Evolutionary conservation across 257 asterid species (phyloP).

Genomic region (Fraxinus anomala): DNA sequence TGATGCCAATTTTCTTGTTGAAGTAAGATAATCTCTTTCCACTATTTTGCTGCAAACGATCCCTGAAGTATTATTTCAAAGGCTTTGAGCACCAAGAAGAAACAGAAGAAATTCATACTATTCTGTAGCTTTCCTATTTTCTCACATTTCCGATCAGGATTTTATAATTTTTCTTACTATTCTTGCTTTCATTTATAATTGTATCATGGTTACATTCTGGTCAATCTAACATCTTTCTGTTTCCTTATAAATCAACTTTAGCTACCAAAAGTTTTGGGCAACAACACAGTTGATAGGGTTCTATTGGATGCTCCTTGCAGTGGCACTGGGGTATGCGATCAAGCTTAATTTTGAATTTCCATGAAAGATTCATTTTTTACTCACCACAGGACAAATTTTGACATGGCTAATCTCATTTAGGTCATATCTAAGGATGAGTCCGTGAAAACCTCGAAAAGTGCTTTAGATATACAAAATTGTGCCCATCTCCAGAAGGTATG

Average conservation of each 20-base stretch:
- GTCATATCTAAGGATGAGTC: conserved; percentile 93
- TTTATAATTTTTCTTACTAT: not conserved
- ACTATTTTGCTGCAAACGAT: not conserved
- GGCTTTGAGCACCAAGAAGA: not conserved
- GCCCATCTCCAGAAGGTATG: conserved; percentile 82
- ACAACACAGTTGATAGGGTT: conserved; percentile 75
- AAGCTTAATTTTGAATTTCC: conserved; percentile 21
- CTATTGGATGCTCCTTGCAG: conserved; percentile 98
- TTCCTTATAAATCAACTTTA: conserved; percentile 36
- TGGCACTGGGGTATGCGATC: conserved; percentile 83
- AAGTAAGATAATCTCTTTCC: not conserved
- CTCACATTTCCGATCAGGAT: not conserved
- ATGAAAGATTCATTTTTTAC: conserved; percentile 7
- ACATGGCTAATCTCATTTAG: conserved; percentile 40
- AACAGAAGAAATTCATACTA: not conserved
- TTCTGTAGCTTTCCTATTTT: not conserved
- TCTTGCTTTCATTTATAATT: not conserved
- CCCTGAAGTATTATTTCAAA: not conserved
- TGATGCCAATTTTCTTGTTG: not conserved
- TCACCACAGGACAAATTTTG: conserved; percentile 1
- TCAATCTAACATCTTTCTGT: not conserved
- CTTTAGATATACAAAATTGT: conserved; percentile 74
- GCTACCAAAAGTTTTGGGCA: conserved; percentile 89
- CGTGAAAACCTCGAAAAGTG: conserved; percentile 82
- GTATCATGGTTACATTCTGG: not conserved